Evolutionary conservation across 1,139 yeast species (phyloP).

Genomic region (Yamadazyma jaroonii): DNA sequence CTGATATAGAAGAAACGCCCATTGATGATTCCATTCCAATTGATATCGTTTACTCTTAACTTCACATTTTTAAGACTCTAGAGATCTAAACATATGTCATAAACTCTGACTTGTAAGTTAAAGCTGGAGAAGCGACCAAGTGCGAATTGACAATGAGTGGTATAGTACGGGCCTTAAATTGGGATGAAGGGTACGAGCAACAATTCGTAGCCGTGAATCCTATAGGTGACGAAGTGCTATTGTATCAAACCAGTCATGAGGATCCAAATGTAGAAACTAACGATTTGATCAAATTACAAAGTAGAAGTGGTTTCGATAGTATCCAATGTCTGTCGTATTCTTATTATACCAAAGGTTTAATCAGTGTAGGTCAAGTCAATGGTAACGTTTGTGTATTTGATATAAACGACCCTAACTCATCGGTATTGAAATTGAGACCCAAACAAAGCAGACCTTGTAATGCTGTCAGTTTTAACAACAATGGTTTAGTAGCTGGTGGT

Average conservation of each 20-base stretch:
- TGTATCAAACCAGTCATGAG: constrained; percentile 54
- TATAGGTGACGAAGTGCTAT: constrained; percentile 61
- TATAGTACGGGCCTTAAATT: constrained; percentile 54
- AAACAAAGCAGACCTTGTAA: constrained; percentile 76
- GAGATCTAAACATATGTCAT: no score
- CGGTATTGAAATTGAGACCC: constrained; percentile 52
- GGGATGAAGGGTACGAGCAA: constrained; percentile 58
- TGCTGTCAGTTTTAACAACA: constrained; percentile 63
- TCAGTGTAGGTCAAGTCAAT: constrained; percentile 71
- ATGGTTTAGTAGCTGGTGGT: constrained; percentile 72
- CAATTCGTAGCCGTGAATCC: constrained; percentile 64
- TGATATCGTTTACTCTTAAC: no score
- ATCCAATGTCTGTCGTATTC: constrained; percentile 75
- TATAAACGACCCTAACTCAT: constrained; percentile 38
- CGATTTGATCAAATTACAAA: constrained; percentile 45
- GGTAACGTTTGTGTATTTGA: constrained; percentile 70
- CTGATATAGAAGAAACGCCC: no score
- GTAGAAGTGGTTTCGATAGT: constrained; percentile 65
- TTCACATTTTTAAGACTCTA: no score
- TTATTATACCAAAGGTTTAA: constrained; percentile 51
- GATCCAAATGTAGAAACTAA: constrained; percentile 33
- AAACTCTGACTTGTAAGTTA: no score
- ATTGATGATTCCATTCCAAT: no score
- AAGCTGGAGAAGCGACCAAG: no score
- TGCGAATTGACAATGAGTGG: constrained; percentile 12